These are phyloP conservation scores for Hypholoma fasciculare DNA, from an alignment of 768 basidiomycete genomes.

Conservation along the genomic window DNA sequence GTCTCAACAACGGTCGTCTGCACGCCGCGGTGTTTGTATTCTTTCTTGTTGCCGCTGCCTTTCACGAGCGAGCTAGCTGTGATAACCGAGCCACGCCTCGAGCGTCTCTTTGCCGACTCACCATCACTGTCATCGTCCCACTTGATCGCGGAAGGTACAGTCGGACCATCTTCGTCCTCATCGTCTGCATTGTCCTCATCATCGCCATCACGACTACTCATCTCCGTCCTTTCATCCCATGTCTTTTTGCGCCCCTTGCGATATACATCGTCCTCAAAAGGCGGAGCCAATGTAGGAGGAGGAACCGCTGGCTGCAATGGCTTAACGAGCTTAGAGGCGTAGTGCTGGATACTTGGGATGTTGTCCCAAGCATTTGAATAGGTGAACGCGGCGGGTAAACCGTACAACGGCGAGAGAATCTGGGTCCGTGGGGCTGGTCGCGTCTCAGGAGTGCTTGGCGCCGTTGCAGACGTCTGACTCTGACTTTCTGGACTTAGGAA, in stretches of 20 bases:
- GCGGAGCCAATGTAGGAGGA: conserved; percentile 41
- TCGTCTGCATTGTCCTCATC: conserved; percentile 76
- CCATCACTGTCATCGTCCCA: conserved; percentile 37
- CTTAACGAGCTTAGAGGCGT: conserved; percentile 61
- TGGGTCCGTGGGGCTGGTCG: conserved; percentile 20
- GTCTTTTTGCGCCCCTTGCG: conserved; percentile 33
- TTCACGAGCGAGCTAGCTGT: conserved; percentile 34
- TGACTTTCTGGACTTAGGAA: conserved; percentile 36
- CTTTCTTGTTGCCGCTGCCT: conserved; percentile 47
- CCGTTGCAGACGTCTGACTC: conserved; percentile 36
- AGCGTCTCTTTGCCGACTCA: conserved; percentile 30
- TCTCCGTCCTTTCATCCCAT: conserved; percentile 61
- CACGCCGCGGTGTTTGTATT: conserved; percentile 67
- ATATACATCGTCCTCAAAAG: conserved; percentile 48
- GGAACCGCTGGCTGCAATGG: conserved; percentile 31
- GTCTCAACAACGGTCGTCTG: conserved; percentile 65
- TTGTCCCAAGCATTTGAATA: conserved; percentile 87
- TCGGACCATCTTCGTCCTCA: conserved; percentile 46
- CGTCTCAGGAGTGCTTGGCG: conserved; percentile 37
- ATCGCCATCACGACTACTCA: conserved; percentile 79
- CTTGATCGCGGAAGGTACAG: conserved; percentile 23
- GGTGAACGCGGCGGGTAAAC: conserved; percentile 56
- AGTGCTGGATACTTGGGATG: conserved; percentile 77
- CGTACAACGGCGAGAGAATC: conserved; percentile 43
- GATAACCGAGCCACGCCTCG: conserved; percentile 35